These are phyloP conservation scores for Auricularia cornea DNA, from an alignment of 768 basidiomycete species.

Conservation along the genomic window DNA sequence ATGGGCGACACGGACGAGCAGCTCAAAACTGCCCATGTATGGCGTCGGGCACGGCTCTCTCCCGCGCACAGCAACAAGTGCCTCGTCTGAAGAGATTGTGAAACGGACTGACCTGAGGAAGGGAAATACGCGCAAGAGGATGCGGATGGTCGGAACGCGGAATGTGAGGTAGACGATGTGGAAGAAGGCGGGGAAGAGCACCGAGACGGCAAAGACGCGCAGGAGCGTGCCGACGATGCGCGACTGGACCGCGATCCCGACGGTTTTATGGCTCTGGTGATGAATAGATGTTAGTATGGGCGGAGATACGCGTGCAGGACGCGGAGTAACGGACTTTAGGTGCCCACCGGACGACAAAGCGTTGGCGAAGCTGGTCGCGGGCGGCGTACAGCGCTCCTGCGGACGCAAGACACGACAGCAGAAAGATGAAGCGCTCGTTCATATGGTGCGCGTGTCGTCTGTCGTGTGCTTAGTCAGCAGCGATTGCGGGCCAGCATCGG, in stretches of 20 bases:
- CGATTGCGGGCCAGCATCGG: background rate
- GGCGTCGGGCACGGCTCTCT: too few relatives aligned
- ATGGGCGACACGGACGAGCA: too few relatives aligned
- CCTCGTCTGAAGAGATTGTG: too few relatives aligned
- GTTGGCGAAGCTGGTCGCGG: slow-evolving; percentile 54
- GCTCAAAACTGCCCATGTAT: too few relatives aligned
- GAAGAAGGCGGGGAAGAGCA: slow-evolving; percentile 33
- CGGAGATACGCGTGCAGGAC: background rate
- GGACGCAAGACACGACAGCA: background rate
- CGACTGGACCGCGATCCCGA: background rate
- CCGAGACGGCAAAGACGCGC: slow-evolving; percentile 26
- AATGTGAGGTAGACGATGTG: slow-evolving; percentile 38
- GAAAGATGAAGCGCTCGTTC: background rate
- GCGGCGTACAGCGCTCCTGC: slow-evolving; percentile 19
- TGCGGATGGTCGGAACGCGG: slow-evolving; percentile 43
- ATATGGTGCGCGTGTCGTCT: background rate
- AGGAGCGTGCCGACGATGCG: background rate
- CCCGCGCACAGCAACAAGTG: too few relatives aligned
- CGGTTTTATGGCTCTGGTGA: background rate
- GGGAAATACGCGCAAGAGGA: too few relatives aligned
- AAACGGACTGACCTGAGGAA: too few relatives aligned
- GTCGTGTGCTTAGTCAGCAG: background rate
- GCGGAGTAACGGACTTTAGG: background rate
- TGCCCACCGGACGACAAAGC: slow-evolving; percentile 34
- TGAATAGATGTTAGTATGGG: too few relatives aligned